Base-by-base conservation (phyloP, 176 grass and related monocot species). In the Poa pratensis region DNA sequence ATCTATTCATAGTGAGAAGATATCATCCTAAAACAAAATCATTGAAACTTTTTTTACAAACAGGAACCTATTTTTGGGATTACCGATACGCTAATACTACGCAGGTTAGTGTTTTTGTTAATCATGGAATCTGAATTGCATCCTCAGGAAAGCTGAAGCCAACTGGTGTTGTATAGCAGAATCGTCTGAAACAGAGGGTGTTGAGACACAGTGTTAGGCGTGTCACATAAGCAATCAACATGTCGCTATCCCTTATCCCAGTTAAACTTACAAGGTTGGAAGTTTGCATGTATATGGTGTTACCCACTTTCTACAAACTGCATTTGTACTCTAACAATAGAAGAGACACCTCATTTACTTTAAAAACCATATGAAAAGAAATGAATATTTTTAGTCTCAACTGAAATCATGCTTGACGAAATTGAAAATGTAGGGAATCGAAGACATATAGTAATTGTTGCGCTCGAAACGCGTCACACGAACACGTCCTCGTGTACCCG, bases 61-160 rank as follows among this genome's bases (percentile, higher is more conserved):
- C 3, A 76, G 18, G 28, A 35, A 57, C 3, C 1, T 57, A 14
- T 77, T 46, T 72, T 10, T 45, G 43, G 43, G 43, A 45, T 45
- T 45, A 45, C 9, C 2, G 43, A 45, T 9, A 45, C 43, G 3
- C 9, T 50, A 72, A 30, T 52, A 42, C 60, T 61, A 53, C 4
- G 34, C 46, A 88, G 23, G 63, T 50, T 12, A 11, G 51, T 19
- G n/a, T 16, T 61, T 82, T 70, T 40, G 63, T 74, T 80, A 11
- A 86, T 55, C 86, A 63, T 84, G 82, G 71, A 97, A 97, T 87
- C 95, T 94, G 89, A 84, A 97, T 97, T 48, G 88, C 95, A 20
- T 93, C 92, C 78, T 97, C 92, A 76, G 88, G 88, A 86, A 91
- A 94, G 81, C 92, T 93, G 85, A 97, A 94, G 54, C 90, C 85